Evolutionary conservation across 1,139 yeast genomes (phyloP), one percentile per base, ranked within the genome.

Genomic region (Geotrichum citri-aurantii): DNA sequence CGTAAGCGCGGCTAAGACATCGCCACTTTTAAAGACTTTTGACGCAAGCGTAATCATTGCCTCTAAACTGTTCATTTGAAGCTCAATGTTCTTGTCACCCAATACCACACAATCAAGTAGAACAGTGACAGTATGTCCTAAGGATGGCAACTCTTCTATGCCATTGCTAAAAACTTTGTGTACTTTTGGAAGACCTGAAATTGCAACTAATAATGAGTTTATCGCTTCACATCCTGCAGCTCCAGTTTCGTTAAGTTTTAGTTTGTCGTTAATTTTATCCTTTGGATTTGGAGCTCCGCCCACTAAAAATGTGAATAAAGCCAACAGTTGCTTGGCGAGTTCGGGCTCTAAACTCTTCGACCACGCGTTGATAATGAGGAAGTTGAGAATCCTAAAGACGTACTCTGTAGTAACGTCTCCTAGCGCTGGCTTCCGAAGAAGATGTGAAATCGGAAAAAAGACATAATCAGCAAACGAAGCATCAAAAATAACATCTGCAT

Each of bases 401-500:
- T 72, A 69, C 59, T 81, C 83, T 2, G 77, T 71, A 51, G 76
- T 79, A 1, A 76, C 63, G 56, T 79, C 81, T 2, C 79, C 75
- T 1, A 82, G 65, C 14, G 54, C 54, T 23, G 73, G 70, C 52
- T 71, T 67, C 61, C 80, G 79, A 46, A 85, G 69, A 1, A 85
- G 67, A 59, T 78, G 77, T 1, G 83, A 77, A 1, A 85, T 64
- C 0, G 91, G 90, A 29, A 82, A 79, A 68, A 83, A 84, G 1
- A 85, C 75, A 62, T 84, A 84, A 64, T 85, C 88, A 0, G 86
- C 88, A 23, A 84, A 68, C 40, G 74, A 74, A 0, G 75, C 65
- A 0, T 82, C 73, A 3, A 58, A 29, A 76, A 57, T 52, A 33
- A 57, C 59, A 42, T 59, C 63, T 10, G 66, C 63, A n/a, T 56